Evolutionary conservation across 108 stramenopile species (phyloP).

Genomic region (Skeletonema menzelii): DNA sequence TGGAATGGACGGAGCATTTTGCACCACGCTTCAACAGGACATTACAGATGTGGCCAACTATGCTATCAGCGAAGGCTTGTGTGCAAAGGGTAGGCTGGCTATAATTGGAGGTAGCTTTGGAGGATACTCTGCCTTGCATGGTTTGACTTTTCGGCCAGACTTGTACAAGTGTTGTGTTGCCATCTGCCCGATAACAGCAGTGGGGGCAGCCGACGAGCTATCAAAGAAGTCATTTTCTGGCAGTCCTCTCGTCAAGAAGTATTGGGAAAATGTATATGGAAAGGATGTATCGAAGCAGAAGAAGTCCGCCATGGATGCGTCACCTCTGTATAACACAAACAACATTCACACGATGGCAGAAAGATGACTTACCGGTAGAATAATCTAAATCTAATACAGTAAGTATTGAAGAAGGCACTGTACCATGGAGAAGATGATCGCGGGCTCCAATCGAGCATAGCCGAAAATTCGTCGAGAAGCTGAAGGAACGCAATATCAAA

Average conservation of each 20-base stretch:
- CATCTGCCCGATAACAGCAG: constrained; percentile 16
- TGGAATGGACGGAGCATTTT: constrained; percentile 21
- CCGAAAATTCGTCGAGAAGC: background rate
- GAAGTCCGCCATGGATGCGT: constrained; percentile 15
- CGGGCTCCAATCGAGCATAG: constrained; percentile 22
- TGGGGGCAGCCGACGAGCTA: constrained; percentile 16
- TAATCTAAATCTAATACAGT: too few relatives aligned
- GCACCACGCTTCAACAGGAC: constrained; percentile 13
- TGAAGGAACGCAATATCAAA: background rate
- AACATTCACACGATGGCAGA: constrained; percentile 1
- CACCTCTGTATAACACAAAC: constrained; percentile 14
- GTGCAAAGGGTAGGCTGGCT: constrained; percentile 1
- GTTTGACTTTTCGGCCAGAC: constrained; percentile 10
- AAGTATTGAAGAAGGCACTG: too few relatives aligned
- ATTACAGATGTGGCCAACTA: constrained; percentile 9
- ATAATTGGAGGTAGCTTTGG: constrained; percentile 24
- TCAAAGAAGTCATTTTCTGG: constrained; percentile 12
- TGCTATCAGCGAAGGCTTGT: constrained; percentile 1
- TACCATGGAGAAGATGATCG: constrained; percentile 23
- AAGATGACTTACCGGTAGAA: too few relatives aligned
- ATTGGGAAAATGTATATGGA: constrained; percentile 11
- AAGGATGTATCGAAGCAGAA: constrained; percentile 5
- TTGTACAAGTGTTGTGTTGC: constrained; percentile 18
- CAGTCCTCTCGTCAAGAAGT: constrained; percentile 20
- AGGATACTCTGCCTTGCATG: constrained; percentile 22